phyloP scores from a whole-genome alignment of 139 green algal genomes.

The Chlamydomonas sp. region DNA sequence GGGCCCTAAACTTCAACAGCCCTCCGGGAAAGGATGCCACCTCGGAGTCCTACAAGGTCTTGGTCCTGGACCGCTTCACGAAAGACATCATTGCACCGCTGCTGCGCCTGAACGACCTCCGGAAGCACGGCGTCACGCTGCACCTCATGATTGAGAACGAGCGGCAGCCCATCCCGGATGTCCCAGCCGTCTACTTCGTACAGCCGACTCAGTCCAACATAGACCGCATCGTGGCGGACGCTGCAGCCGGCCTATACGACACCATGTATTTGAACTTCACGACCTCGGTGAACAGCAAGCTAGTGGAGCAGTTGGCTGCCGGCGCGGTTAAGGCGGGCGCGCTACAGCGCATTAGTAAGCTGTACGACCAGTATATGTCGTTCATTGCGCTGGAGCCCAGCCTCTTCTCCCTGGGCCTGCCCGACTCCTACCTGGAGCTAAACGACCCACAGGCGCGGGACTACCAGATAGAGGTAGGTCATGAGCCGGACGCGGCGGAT shows the following conservation, averaged over 20 bases:
- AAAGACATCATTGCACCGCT: conserved; percentile 95
- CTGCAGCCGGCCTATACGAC: conserved; percentile 87
- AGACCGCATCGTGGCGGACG: conserved; percentile 80
- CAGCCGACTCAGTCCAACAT: conserved; percentile 75
- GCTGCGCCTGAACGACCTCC: conserved; percentile 89
- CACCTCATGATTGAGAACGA: conserved; percentile 90
- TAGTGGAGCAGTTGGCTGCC: conserved; percentile 87
- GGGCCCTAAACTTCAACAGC: conserved; percentile 59
- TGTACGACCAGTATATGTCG: conserved; percentile 93
- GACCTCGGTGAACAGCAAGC: conserved; percentile 66
- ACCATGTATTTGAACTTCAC: conserved; percentile 95
- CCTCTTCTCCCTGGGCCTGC: conserved; percentile 92
- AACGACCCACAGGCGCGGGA: conserved; percentile 93
- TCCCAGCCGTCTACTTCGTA: conserved; percentile 98
- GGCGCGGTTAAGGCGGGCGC: conserved; percentile 69
- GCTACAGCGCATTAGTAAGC: conserved; percentile 69
- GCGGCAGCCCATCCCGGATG: conserved; percentile 94
- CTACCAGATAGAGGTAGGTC: conserved; percentile 83
- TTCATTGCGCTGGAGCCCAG: conserved; percentile 91
- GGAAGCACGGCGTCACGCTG: conserved; percentile 94
- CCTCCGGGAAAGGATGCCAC: conserved; percentile 40
- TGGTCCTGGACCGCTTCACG: conserved; percentile 92
- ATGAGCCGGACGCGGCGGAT: neutral
- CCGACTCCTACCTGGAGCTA: conserved; percentile 86
- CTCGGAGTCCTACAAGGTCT: conserved; percentile 90